Percentiles rank a stretch among this genome's conserved stretches.
These are phyloP conservation scores for Porogramme epimiltina DNA, from an alignment of 1,284 basidiomycete genomes.

Conservation along the genomic window DNA sequence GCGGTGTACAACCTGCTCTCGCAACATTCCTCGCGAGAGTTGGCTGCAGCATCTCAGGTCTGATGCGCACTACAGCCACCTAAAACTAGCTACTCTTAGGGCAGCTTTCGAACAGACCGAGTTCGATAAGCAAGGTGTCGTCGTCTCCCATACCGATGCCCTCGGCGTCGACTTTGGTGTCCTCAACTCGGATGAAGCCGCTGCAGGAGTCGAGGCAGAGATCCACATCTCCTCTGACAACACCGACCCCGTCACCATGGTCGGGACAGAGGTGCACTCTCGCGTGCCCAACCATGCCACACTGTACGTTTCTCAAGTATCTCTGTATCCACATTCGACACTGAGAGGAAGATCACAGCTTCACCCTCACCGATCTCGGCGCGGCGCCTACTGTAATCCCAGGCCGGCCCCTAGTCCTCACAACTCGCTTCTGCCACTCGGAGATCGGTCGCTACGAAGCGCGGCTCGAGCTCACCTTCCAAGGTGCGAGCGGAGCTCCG, in stretches of 20 bases:
- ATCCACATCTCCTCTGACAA: conserved; percentile 10
- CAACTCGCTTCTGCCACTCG: conserved; percentile 3
- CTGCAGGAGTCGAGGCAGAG: conserved; percentile 18
- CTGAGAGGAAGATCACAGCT: not conserved
- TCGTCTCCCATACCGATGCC: conserved; percentile 20
- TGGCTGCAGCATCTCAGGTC: conserved; percentile 2
- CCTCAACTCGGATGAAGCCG: conserved; percentile 32
- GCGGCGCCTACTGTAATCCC: not conserved
- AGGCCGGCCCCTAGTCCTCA: conserved; percentile 1
- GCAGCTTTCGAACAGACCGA: conserved; percentile 30
- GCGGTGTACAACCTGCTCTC: conserved; percentile 1
- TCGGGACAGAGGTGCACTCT: not conserved
- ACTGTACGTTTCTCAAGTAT: not conserved
- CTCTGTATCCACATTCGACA: not conserved
- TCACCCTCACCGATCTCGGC: not conserved
- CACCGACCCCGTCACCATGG: not conserved
- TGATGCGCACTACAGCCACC: conserved; percentile 3
- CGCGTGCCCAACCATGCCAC: conserved; percentile 1
- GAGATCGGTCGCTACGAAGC: conserved; percentile 20
- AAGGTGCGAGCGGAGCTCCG: conserved; percentile 12
- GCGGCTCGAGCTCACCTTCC: conserved; percentile 22
- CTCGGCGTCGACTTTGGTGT: conserved; percentile 39
- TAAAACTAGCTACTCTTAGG: conserved; percentile 10
- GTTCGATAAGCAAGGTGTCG: conserved; percentile 29
- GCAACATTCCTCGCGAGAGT: not conserved